phyloP scores from a whole-genome alignment of 495 filamentous ascomycete genomes.

The Talaromyces stipitatus region DNA sequence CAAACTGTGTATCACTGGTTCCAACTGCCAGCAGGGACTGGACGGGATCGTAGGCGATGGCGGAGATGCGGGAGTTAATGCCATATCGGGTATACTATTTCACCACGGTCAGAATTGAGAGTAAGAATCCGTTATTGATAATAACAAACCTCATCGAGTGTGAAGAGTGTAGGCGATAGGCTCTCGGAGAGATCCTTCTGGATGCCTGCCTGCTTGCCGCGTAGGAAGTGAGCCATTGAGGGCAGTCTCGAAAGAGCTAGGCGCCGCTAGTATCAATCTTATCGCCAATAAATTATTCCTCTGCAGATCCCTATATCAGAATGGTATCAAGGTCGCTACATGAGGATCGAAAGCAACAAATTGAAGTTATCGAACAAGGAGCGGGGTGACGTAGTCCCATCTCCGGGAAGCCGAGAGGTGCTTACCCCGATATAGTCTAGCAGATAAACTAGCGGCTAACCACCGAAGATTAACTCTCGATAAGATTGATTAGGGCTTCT shows the following conservation, averaged over 20 bases:
- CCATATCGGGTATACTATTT: slow-evolving; percentile 70
- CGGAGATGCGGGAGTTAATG: slow-evolving; percentile 77
- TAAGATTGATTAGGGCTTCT: slow-evolving; percentile 1
- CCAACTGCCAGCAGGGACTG: slow-evolving; percentile 93
- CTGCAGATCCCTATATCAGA: no score
- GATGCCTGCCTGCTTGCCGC: slow-evolving; percentile 88
- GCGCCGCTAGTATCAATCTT: neutral
- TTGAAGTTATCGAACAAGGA: neutral
- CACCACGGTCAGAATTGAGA: slow-evolving; percentile 5
- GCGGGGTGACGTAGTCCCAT: neutral
- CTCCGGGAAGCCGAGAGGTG: neutral
- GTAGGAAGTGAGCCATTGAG: slow-evolving; percentile 73
- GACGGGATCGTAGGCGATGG: slow-evolving; percentile 81
- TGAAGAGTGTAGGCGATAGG: slow-evolving; percentile 64
- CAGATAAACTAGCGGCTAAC: neutral
- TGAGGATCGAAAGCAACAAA: neutral
- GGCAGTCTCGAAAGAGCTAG: neutral
- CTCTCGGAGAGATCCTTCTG: slow-evolving; percentile 82
- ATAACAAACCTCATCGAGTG: slow-evolving; percentile 65
- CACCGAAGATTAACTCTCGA: neutral
- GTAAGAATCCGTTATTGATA: slow-evolving; percentile 6
- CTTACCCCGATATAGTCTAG: neutral
- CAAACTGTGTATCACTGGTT: slow-evolving; percentile 72
- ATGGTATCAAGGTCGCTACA: neutral
- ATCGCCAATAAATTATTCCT: neutral